Conservation (phyloP, 169 alveolate genomes). For the Cryptosporidium tyzzeri region DNA sequence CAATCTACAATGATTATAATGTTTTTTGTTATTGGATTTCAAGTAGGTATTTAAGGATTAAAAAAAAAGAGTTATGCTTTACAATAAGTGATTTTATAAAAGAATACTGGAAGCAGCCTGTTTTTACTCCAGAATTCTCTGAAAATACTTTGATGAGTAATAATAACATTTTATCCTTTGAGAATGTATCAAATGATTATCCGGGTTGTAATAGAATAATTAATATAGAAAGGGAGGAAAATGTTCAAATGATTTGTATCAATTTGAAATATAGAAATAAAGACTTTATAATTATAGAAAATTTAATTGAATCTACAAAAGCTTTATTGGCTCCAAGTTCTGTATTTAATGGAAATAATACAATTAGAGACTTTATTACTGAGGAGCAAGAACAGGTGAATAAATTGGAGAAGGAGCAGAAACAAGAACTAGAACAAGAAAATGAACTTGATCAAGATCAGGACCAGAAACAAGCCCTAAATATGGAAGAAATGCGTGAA, state of each 20-base stretch:
- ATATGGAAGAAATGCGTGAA: neutral
- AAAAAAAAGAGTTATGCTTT: conserved; percentile 12
- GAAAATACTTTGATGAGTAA: neutral
- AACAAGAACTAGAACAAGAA: neutral
- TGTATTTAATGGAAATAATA: conserved; percentile 30
- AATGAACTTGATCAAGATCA: no score
- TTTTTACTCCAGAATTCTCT: conserved; percentile 1
- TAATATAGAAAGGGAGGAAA: conserved; percentile 43
- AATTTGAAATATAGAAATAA: conserved; percentile 26
- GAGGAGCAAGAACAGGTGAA: neutral
- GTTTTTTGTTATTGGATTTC: conserved; percentile 54
- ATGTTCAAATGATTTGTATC: conserved; percentile 32
- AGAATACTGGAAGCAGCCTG: conserved; percentile 65
- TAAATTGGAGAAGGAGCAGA: neutral
- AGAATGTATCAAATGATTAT: conserved; percentile 4
- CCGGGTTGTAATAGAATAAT: conserved; percentile 6
- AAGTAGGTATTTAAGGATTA: conserved; percentile 19
- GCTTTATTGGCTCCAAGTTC: conserved; percentile 1
- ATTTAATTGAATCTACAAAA: conserved; percentile 3
- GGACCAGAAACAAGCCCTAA: no score
- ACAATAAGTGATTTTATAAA: conserved; percentile 40
- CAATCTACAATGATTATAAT: conserved; percentile 41
- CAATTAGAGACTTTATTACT: conserved; percentile 13
- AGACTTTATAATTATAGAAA: conserved; percentile 23
- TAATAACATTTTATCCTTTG: conserved; percentile 33